phyloP scores from a whole-genome alignment of 352 stramenopile species.

The Globisporangium nodosum region DNA sequence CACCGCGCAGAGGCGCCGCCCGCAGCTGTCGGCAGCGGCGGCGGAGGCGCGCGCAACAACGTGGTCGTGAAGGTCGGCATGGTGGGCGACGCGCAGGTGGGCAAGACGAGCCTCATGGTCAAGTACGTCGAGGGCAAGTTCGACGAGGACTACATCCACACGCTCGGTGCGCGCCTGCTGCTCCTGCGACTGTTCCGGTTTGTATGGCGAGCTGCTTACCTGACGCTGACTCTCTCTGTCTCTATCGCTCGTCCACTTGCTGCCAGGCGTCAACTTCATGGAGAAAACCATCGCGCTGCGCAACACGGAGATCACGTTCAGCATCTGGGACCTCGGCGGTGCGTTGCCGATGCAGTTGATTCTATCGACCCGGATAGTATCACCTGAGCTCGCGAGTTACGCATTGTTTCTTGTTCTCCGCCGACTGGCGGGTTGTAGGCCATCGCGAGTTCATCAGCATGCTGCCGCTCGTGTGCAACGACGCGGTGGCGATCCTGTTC shows the following conservation, averaged over 20 bases:
- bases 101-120: slow-evolving; percentile 96
- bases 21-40: slow-evolving; percentile 20
- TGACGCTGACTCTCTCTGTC: background rate
- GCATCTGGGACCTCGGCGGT: slow-evolving; percentile 93
- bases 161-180: slow-evolving; percentile 54
- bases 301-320: slow-evolving; percentile 95
- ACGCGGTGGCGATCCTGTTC: slow-evolving; percentile 93
- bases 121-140: slow-evolving; percentile 96
- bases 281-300: slow-evolving; percentile 93
- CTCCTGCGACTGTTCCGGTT: background rate
- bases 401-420: too few relatives aligned
- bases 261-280: slow-evolving; percentile 92
- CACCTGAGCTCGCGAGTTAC: too few relatives aligned
- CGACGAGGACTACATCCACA: slow-evolving; percentile 96
- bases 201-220: background rate
- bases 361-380: background rate
- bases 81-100: slow-evolving; percentile 92
- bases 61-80: slow-evolving; percentile 92
- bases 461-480: slow-evolving; percentile 93
- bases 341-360: background rate
- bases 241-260: background rate
- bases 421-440: slow-evolving; percentile 18
- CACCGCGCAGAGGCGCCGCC: slow-evolving; percentile 12
- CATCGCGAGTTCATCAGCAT: slow-evolving; percentile 94
- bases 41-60: slow-evolving; percentile 61